Evolutionary conservation across 139 green algal species (phyloP), one percentile per base, ranked within the genome.

Genomic region (Chlamydomonas incerta): DNA sequence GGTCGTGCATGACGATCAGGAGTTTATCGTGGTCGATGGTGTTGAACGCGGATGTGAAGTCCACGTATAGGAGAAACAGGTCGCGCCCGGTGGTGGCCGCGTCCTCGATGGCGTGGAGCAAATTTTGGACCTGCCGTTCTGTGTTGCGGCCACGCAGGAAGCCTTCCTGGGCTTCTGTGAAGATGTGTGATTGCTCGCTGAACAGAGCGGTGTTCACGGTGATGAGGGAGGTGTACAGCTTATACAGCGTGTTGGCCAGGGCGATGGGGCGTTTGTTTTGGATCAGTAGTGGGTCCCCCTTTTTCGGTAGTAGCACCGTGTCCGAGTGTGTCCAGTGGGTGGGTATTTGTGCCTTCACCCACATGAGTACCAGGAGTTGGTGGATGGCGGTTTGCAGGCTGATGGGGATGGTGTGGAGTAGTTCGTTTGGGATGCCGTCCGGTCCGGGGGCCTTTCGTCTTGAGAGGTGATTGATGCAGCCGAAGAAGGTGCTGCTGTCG

Each of bases 161-260:
- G 23, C 85, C 76, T 6, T 21, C 46, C 4, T 92, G 72, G 24
- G 72, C 60, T 8, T 63, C 20, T 0, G 87, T 90, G 21, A 91
- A 52, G 23, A 91, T 66, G n/a, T 80, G 50, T 0, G 88, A 92
- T 82, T 86, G 92, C 0, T 92, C 41, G 28, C 90, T 93, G 80
- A 90, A 92, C 4, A 91, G 57, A 0, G 87, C 90, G 52, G 75
- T 74, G 60, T 33, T 66, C 88, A 52, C 58, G 87, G 86, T n/a
- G n/a, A n/a, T n/a, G n/a, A n/a, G n/a, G n/a, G n/a, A n/a, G n/a
- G n/a, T n/a, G n/a, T n/a, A n/a, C n/a, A n/a, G n/a, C n/a, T n/a
- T n/a, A n/a, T n/a, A n/a, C n/a, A n/a, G n/a, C n/a, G n/a, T n/a
- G n/a, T n/a, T n/a, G n/a, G n/a, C n/a, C n/a, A n/a, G n/a, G n/a